A percentile compares a stretch with the other conserved stretches of the same genome.
These are phyloP conservation scores for Cercospora sp. DNA, from an alignment of 2,329 filamentous ascomycete species.

Conservation along the genomic window DNA sequence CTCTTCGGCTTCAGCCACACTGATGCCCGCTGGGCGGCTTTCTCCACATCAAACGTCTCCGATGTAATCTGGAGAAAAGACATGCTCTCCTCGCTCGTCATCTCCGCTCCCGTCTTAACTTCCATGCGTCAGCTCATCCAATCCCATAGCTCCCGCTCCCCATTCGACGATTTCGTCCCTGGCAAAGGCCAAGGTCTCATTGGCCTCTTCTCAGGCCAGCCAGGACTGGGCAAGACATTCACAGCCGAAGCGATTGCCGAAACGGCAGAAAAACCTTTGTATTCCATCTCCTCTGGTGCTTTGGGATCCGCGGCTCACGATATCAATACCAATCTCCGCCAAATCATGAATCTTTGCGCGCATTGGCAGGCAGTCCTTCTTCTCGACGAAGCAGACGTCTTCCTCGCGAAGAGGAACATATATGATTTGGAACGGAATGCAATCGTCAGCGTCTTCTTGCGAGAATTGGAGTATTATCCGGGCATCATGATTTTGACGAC, in stretches of 20 bases:
- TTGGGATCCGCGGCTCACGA: constrained; percentile 16
- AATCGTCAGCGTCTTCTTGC: constrained; percentile 79
- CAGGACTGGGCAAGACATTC: constrained; percentile 32
- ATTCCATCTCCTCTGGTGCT: constrained; percentile 8
- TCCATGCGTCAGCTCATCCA: constrained; percentile 8
- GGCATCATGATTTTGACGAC: constrained; percentile 61
- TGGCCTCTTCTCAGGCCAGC: constrained; percentile 18
- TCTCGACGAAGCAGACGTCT: constrained; percentile 45
- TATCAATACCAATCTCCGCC: constrained; percentile 22
- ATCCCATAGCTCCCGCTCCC: not conserved
- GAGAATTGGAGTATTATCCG: constrained; percentile 83
- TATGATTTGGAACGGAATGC: constrained; percentile 80
- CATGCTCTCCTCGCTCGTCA: constrained; percentile 8
- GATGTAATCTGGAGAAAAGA: not conserved
- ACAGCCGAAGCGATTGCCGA: constrained; percentile 20
- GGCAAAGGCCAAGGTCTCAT: constrained; percentile 16
- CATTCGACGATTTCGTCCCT: constrained; percentile 12
- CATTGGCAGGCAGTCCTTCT: constrained; percentile 38
- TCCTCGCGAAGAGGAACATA: constrained; percentile 63
- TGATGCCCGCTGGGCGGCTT: constrained; percentile 1
- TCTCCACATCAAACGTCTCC: not conserved
- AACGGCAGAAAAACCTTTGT: constrained; percentile 1
- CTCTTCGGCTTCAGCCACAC: constrained; percentile 7
- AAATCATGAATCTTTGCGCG: constrained; percentile 21
- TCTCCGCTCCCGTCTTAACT: not conserved